These are phyloP conservation scores for Peronospora tabacina DNA, from an alignment of 352 stramenopile genomes.

Conservation along the genomic window DNA sequence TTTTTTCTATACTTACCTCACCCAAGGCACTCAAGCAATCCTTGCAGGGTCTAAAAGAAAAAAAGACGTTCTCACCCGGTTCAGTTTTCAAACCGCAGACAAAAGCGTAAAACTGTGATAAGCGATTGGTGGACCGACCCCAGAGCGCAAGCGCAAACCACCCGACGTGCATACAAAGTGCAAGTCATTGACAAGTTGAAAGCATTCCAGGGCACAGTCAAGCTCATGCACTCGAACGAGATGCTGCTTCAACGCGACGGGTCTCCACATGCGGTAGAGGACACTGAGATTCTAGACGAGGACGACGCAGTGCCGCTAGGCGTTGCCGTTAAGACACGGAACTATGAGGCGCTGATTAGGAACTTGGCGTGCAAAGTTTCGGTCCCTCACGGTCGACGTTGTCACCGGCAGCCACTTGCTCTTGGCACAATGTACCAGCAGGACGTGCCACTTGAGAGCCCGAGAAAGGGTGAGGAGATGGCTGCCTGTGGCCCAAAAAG, in stretches of 20 bases:
- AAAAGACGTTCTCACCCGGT: too few relatives aligned
- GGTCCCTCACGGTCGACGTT: constrained; percentile 8
- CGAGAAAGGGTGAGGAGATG: background rate
- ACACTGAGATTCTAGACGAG: constrained; percentile 11
- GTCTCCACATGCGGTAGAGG: constrained; percentile 13
- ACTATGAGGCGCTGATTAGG: constrained; percentile 51
- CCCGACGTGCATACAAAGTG: constrained; percentile 4
- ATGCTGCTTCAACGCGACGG: constrained; percentile 6
- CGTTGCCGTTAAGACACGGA: constrained; percentile 50
- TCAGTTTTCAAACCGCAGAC: too few relatives aligned
- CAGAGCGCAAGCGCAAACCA: too few relatives aligned
- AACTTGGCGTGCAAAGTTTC: constrained; percentile 22
- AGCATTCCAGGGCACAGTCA: background rate
- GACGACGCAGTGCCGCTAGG: constrained; percentile 34
- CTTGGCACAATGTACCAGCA: constrained; percentile 22
- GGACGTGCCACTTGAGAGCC: constrained; percentile 8
- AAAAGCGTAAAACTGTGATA: too few relatives aligned
- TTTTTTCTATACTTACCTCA: too few relatives aligned
- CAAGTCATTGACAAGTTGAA: constrained; percentile 8
- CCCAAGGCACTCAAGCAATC: too few relatives aligned
- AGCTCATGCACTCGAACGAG: constrained; percentile 5
- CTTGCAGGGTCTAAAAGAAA: too few relatives aligned
- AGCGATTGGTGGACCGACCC: too few relatives aligned
- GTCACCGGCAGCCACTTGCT: constrained; percentile 10
- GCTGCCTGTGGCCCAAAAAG: background rate